Percentiles rank a stretch among this genome's conserved stretches.
These are phyloP conservation scores for Cronartium ribicola DNA, from an alignment of 1,284 basidiomycete species.

Conservation along the genomic window DNA sequence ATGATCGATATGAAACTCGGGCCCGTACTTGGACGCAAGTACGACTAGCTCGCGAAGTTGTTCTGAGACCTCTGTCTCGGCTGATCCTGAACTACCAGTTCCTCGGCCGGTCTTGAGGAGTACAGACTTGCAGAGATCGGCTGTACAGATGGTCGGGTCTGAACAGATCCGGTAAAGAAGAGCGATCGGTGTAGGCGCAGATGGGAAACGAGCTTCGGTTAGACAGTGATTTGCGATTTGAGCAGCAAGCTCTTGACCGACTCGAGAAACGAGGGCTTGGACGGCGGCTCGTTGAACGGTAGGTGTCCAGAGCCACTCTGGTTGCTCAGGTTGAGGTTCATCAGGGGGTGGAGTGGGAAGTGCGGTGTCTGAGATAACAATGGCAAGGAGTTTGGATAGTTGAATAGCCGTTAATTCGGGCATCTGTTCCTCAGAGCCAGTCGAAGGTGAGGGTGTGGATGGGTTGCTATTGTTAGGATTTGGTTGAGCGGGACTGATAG, in stretches of 20 bases:
- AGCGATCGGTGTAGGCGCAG: conserved; percentile 20
- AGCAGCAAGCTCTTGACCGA: conserved; percentile 27
- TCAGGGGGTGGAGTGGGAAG: conserved; percentile 1
- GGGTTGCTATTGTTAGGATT: conserved; percentile 64
- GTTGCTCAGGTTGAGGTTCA: conserved; percentile 1
- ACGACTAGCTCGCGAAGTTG: conserved; percentile 27
- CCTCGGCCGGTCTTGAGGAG: conserved; percentile 22
- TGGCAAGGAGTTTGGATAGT: conserved; percentile 70
- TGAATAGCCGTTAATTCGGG: conserved; percentile 68
- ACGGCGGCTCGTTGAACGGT: conserved; percentile 40
- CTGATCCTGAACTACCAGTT: neutral
- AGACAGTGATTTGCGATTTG: conserved; percentile 41
- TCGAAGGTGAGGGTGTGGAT: conserved; percentile 47
- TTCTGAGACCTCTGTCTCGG: conserved; percentile 14
- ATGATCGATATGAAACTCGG: conserved; percentile 37
- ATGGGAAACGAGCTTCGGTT: conserved; percentile 23
- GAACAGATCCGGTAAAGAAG: conserved; percentile 38
- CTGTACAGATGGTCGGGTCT: conserved; percentile 27
- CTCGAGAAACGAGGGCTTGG: conserved; percentile 33
- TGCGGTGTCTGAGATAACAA: conserved; percentile 66
- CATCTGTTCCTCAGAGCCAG: conserved; percentile 28
- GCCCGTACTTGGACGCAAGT: conserved; percentile 22
- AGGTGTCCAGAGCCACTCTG: conserved; percentile 29
- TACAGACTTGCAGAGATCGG: conserved; percentile 36
- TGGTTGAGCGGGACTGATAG: conserved; percentile 39